phyloP scores from a whole-genome alignment of 306 rosid species.

The Begonia masoniana region DNA sequence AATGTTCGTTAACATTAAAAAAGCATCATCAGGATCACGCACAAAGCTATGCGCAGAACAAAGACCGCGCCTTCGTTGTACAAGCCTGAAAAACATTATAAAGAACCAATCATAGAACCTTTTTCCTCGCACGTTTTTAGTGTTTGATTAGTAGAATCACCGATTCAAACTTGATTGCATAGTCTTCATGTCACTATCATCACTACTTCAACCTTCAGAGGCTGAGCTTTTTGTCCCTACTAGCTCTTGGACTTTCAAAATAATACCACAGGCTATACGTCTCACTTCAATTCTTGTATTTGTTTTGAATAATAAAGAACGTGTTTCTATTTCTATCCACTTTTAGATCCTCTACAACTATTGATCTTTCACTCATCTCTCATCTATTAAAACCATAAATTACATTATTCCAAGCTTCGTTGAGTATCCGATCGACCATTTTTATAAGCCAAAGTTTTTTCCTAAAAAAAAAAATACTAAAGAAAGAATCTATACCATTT shows the following conservation, averaged over 20 bases:
- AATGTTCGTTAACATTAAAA: conserved; percentile 15
- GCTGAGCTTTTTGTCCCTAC: no score
- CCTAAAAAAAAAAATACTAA: neutral
- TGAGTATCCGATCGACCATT: neutral
- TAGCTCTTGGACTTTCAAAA: no score
- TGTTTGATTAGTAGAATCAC: neutral
- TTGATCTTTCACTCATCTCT: neutral
- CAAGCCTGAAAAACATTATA: conserved; percentile 32
- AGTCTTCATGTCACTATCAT: no score
- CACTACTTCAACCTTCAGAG: no score
- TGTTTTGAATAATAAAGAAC: no score
- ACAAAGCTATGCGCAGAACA: conserved; percentile 29
- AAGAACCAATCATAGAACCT: neutral
- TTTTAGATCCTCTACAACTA: no score
- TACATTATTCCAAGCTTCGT: neutral
- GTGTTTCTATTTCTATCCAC: no score
- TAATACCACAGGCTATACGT: neutral
- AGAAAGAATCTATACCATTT: conserved; percentile 28
- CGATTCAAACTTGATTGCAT: no score
- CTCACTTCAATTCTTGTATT: no score
- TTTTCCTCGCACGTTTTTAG: neutral
- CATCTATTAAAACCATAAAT: neutral
- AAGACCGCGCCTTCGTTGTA: conserved; percentile 16
- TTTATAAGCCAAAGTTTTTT: neutral
- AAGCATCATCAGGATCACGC: conserved; percentile 25